Percentiles rank a stretch among this genome's conserved stretches.
Conservation (phyloP, 192 early-diverging fungal species). For the Coemansia sp. region DNA sequence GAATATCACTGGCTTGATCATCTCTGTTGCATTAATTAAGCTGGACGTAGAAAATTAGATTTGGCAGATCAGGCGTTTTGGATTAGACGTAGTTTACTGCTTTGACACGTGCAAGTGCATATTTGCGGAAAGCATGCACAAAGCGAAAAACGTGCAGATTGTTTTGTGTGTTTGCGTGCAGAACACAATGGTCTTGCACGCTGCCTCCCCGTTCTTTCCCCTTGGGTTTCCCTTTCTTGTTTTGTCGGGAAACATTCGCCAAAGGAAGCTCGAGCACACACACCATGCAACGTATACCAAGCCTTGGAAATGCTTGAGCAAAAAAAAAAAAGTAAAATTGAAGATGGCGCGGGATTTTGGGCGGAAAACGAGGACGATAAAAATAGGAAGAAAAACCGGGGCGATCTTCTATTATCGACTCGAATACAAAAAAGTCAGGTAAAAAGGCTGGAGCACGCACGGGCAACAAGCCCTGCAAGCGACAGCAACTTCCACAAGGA, state of each 20-base stretch:
- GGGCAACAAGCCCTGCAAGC: too few species aligned
- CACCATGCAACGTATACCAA: too few species aligned
- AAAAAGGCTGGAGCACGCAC: background rate
- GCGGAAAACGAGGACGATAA: background rate
- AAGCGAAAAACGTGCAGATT: background rate
- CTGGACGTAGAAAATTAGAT: background rate
- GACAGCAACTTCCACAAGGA: too few species aligned
- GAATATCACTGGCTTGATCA: too few species aligned
- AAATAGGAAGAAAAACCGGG: background rate
- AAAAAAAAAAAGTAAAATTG: too few species aligned
- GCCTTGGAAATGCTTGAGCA: too few species aligned
- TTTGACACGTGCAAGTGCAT: slow-evolving; percentile 16
- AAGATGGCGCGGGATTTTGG: too few species aligned
- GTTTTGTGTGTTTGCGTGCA: background rate
- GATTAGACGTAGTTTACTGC: background rate
- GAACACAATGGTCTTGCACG: too few species aligned
- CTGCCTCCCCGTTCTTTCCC: background rate
- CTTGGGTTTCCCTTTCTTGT: background rate
- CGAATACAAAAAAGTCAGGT: background rate
- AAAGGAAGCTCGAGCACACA: too few species aligned
- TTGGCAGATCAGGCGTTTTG: background rate
- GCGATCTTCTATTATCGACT: background rate
- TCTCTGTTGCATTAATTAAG: background rate
- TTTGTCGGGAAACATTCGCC: too few species aligned
- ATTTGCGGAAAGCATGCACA: background rate